Conservation (phyloP, 2,329 filamentous ascomycete species). For the Tolypocladium album region DNA sequence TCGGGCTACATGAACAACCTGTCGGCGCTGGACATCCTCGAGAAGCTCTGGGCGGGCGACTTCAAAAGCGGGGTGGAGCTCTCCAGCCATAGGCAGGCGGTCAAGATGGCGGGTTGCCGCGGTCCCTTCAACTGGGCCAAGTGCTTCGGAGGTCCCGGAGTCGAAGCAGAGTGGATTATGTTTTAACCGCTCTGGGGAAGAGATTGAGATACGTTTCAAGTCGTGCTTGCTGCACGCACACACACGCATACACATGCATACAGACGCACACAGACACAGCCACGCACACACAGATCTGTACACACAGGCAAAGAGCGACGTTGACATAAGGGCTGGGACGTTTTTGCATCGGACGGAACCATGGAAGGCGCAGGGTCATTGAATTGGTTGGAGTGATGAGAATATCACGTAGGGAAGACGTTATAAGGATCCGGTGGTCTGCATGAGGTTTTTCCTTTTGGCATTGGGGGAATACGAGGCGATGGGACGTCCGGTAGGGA, state of each 20-base stretch:
- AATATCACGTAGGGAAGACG: not conserved
- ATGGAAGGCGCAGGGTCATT: not conserved
- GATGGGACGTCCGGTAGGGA: not conserved
- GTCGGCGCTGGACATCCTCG: constrained; percentile 72
- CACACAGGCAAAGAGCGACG: not conserved
- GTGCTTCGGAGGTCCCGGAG: constrained; percentile 43
- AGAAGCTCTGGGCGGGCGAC: constrained; percentile 67
- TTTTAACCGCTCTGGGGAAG: constrained; percentile 30
- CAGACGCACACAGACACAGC: not conserved
- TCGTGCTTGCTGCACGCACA: not conserved
- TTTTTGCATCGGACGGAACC: not conserved
- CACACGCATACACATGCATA: not conserved
- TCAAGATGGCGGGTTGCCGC: constrained; percentile 24
- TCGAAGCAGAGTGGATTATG: constrained; percentile 58
- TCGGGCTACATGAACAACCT: constrained; percentile 93
- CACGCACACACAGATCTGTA: no score
- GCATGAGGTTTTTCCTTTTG: not conserved
- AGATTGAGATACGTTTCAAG: not conserved
- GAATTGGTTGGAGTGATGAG: no score
- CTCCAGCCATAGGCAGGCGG: constrained; percentile 14
- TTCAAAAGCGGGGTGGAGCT: constrained; percentile 24
- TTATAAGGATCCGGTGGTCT: not conserved
- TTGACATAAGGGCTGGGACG: not conserved
- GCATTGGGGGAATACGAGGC: not conserved
- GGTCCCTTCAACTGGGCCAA: constrained; percentile 48